Base-by-base conservation (phyloP, 495 filamentous ascomycete species). In the Amniculicola lignicola region DNA sequence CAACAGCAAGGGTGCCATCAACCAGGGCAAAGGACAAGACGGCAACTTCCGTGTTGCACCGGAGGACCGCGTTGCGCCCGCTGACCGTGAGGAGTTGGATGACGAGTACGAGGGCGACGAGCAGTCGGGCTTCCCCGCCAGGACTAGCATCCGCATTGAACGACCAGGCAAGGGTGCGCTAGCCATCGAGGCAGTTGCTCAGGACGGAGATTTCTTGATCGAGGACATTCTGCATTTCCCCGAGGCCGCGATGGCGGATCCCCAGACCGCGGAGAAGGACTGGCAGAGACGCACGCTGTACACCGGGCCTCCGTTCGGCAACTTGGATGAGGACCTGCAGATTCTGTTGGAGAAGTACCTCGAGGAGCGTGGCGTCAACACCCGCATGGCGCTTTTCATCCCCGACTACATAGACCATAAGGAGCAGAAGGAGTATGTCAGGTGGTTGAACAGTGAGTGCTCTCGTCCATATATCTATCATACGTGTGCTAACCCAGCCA, bases 341-440 rank as follows among this genome's bases (percentile, higher is more conserved):
- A 77, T 88, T 48, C 75, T 95, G 66, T 74, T 96, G 68, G 93
- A 97, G 79, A 82, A 88, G 57, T 97, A 93, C 75, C 79, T 99
- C 51, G 91, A 95, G 71, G 93, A 94, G 79, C 80, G 93, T 64
- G 92, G 93, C 54, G 80, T 99, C 73, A 88, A 93, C 67, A 85
- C 88, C 53, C 80, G 84, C 57, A 78, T 99, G 65, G 90, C 90
- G 51, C 74, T 89, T 58, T 96, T 96, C 73, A 82, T 95, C 44
- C 90, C 90, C 45, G 92, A 97, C 68, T 99, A 95, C 75, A 92
- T 97, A 67, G 89, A 96, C 71, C 83, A 87, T 73, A 99, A 99
- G 84, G 93, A 99, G 82, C 92, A 99, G 82, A 88, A 83, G 79
- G 93, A 99, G 79, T 99, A 99, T 72, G 69, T 92, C 36, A 75